Evolutionary conservation across 805 yeast species (phyloP).

Genomic region (Kuraishia floccosa): DNA sequence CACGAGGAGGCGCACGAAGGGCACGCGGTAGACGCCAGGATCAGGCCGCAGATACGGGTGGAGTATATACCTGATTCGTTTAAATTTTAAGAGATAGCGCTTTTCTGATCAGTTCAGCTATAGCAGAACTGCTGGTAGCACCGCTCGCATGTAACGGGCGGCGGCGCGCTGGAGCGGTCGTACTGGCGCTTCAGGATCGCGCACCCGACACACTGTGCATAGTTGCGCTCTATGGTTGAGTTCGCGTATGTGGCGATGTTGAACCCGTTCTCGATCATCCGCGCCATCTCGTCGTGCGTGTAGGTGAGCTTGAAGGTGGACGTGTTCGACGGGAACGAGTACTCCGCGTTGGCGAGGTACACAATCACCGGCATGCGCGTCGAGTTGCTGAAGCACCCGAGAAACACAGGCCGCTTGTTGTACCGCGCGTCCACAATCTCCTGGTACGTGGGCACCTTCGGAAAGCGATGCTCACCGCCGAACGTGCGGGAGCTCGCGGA

Average conservation of each 20-base stretch:
- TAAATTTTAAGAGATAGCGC: not conserved
- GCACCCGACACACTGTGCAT: conserved; percentile 42
- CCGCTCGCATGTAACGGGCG: conserved; percentile 20
- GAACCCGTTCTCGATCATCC: conserved; percentile 41
- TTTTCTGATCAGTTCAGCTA: conserved; percentile 10
- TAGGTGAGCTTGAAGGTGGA: conserved; percentile 51
- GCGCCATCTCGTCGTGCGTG: conserved; percentile 25
- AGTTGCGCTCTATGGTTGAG: conserved; percentile 22
- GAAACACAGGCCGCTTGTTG: conserved; percentile 21
- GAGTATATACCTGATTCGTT: conserved; percentile 12
- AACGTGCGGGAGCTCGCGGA: conserved; percentile 3
- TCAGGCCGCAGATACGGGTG: conserved; percentile 9
- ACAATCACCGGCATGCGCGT: conserved; percentile 33
- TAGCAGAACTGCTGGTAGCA: conserved; percentile 30
- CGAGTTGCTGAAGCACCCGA: conserved; percentile 22
- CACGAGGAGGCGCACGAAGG: no score
- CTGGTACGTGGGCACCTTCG: conserved; percentile 21
- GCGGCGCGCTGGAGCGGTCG: conserved; percentile 21
- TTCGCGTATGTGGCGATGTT: conserved; percentile 35
- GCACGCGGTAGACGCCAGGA: no score
- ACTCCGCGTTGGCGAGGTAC: conserved; percentile 33
- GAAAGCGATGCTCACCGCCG: conserved; percentile 23
- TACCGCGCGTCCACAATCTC: conserved; percentile 11
- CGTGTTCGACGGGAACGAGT: conserved; percentile 34
- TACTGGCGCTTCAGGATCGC: conserved; percentile 40